These are phyloP conservation scores for Cyclospora cayetanensis DNA, from an alignment of 169 alveolate species.

Conservation along the genomic window DNA sequence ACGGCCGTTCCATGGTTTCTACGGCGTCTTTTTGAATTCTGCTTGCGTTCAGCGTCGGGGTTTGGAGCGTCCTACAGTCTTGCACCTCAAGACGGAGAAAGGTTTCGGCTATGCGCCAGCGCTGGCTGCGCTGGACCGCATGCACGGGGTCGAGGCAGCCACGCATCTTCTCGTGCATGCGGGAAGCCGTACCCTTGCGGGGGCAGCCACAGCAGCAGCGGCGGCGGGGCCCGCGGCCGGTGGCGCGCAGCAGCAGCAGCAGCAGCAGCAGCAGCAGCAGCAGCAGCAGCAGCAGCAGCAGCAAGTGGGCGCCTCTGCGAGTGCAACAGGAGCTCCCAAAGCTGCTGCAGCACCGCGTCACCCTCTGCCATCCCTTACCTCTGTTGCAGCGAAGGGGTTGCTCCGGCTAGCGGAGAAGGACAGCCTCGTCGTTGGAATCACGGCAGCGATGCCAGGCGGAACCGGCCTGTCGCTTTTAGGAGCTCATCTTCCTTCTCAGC, in stretches of 20 bases:
- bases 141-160: slow-evolving; percentile 78
- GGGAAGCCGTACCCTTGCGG: not conserved
- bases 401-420: slow-evolving; percentile 79
- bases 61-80: slow-evolving; percentile 74
- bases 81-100: slow-evolving; percentile 84
- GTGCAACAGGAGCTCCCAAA: not conserved
- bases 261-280: not conserved
- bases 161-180: not conserved
- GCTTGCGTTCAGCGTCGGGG: slow-evolving; percentile 19
- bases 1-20: not conserved
- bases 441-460: slow-evolving; percentile 91
- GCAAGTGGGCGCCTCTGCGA: not conserved
- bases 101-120: slow-evolving; percentile 83
- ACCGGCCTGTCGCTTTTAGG: slow-evolving; percentile 85
- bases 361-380: slow-evolving; percentile 74
- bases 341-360: slow-evolving; percentile 2
- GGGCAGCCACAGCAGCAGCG: not conserved
- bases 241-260: slow-evolving; percentile 15
- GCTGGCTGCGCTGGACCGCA: slow-evolving; percentile 78
- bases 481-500: slow-evolving; percentile 77
- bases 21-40: no score
- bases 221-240: not conserved
- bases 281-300: not conserved
- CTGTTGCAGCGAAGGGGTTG: slow-evolving; percentile 79
- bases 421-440: slow-evolving; percentile 76